Percentiles rank a stretch among this genome's conserved stretches.
Evolutionary conservation across 257 asterid species (phyloP).

Genomic region (Nemophila menziesii): DNA sequence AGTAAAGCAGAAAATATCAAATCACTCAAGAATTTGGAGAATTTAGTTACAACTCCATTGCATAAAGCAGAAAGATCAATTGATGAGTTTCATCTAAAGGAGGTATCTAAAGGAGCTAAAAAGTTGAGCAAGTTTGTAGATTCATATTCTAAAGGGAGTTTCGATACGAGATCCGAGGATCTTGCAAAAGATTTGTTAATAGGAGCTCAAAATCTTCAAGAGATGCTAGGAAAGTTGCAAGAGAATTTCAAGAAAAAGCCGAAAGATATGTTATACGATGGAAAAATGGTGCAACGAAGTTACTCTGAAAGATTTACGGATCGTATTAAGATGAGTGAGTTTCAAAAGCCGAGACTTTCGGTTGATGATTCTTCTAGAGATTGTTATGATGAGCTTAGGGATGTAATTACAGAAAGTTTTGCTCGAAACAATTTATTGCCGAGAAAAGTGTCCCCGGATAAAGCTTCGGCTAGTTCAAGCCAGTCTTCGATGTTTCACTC

Average conservation of each 20-base stretch:
- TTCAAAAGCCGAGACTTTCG: slow-evolving; percentile 30
- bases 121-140: slow-evolving; percentile 34
- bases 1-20: slow-evolving; percentile 9
- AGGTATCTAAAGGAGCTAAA: slow-evolving; percentile 49
- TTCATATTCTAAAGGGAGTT: slow-evolving; percentile 29
- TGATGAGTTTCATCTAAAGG: slow-evolving; percentile 41
- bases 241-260: slow-evolving; percentile 32
- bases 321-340: slow-evolving; percentile 13
- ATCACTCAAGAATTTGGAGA: slow-evolving; percentile 14
- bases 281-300: slow-evolving; percentile 13
- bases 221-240: slow-evolving; percentile 51
- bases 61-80: slow-evolving; percentile 15
- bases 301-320: slow-evolving; percentile 22
- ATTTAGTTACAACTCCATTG: slow-evolving; percentile 14
- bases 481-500: slow-evolving; percentile 33
- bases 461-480: slow-evolving; percentile 44
- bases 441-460: slow-evolving; percentile 18
- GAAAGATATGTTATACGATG: slow-evolving; percentile 18
- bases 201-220: slow-evolving; percentile 64
- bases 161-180: slow-evolving; percentile 25
- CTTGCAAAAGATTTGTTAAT: slow-evolving; percentile 42
- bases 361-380: slow-evolving; percentile 32
- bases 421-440: slow-evolving; percentile 54
- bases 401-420: slow-evolving; percentile 48
- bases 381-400: slow-evolving; percentile 68